Base-by-base conservation (phyloP, 306 rosid species). In the Malus orientalis region DNA sequence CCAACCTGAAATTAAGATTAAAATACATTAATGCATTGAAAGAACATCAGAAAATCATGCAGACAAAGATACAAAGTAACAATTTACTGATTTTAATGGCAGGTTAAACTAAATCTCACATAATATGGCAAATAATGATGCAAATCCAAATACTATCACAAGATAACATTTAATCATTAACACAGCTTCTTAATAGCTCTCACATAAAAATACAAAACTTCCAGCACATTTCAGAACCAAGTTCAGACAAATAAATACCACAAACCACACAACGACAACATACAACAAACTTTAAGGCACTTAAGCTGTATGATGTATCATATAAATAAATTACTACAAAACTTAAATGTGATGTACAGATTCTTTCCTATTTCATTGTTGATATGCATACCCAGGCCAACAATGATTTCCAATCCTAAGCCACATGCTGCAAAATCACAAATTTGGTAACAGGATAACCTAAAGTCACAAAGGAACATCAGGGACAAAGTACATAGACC, bases 1-100 rank as follows among this genome's bases (percentile, higher is more conserved):
- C 82, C 79, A 77, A 80, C 88, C 97, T 92, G 87, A 23, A 11
- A 69, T 57, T 5, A 73, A 74, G 75, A 45, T 53, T 67, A 58
- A 29, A 42, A 19, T 29, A 72, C 57, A 5, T 44, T 47, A 72
- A 32, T 15, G 74, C 49, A 57, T 49, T 49, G 20, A 4, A 49
- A 15, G 55, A 49, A 49, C 29, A 59, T 18, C 19, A 73, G 51
- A 63, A 3, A 51, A 62, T 14, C n/a, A 71, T 9, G 27, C 78
- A 55, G 59, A 49, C 29, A 33, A 45, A 63, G 3, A 57, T 61
- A 5, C 6, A 16, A 69, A 55, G 69, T 11, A 32, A 67, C 7
- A 9, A n/a, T 13, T 54, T 72, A 40, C 66, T 33, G 18, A n/a
- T 53, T 29, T 14, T 18, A 12, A 32, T 49, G 36, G 23, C 33